Conservation (phyloP, 495 filamentous ascomycete genomes). For the Poronia punctata region DNA sequence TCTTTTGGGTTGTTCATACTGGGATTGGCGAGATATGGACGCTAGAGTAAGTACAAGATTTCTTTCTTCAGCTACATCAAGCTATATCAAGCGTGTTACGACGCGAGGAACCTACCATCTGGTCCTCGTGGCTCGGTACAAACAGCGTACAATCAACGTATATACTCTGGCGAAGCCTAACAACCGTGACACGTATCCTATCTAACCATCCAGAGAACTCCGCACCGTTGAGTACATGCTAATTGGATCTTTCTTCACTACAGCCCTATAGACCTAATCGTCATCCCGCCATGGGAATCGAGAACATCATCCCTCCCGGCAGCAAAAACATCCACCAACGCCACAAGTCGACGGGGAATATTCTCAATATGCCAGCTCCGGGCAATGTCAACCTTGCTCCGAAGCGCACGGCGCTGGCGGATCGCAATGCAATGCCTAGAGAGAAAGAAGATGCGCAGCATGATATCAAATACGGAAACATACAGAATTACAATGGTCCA, state of each 20-base stretch:
- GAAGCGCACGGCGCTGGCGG: slow-evolving; percentile 72
- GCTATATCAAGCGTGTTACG: too few relatives aligned
- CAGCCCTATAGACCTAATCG: slow-evolving; percentile 69
- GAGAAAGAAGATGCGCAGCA: slow-evolving; percentile 30
- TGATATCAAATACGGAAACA: background rate
- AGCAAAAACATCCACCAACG: slow-evolving; percentile 66
- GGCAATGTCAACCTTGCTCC: slow-evolving; percentile 58
- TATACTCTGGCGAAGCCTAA: too few relatives aligned
- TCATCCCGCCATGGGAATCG: slow-evolving; percentile 58
- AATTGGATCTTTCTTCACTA: slow-evolving; percentile 1
- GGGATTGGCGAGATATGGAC: slow-evolving; percentile 1
- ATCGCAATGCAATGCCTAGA: slow-evolving; percentile 68
- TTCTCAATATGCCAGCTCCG: slow-evolving; percentile 47
- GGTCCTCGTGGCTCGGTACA: too few relatives aligned
- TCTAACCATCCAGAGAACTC: background rate
- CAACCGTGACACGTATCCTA: background rate
- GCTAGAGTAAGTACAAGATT: slow-evolving; percentile 6
- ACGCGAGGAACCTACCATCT: too few relatives aligned
- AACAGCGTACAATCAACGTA: too few relatives aligned
- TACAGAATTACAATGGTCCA: slow-evolving; percentile 9
- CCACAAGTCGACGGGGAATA: slow-evolving; percentile 71
- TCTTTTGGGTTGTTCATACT: background rate
- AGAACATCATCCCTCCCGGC: slow-evolving; percentile 54
- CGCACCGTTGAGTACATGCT: background rate
- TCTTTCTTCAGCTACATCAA: too few relatives aligned